Conservation (phyloP, 345 rosid genomes). For the Cardiospermum halicacabum region DNA sequence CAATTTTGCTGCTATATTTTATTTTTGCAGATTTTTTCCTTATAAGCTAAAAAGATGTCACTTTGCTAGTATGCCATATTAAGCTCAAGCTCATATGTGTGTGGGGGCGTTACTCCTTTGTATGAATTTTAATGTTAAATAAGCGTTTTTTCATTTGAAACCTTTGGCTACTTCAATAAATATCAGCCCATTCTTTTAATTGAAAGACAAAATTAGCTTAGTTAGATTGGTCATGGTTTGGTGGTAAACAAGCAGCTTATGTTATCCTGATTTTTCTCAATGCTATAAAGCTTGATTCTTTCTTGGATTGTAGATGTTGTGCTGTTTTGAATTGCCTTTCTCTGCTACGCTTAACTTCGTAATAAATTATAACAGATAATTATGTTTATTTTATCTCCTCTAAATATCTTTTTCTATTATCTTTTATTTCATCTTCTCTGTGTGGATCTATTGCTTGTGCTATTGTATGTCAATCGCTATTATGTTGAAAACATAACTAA, state of each 20-base stretch:
- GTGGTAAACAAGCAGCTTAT: background rate
- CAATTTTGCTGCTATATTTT: background rate
- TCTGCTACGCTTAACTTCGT: background rate
- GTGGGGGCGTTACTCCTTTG: background rate
- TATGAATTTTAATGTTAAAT: background rate
- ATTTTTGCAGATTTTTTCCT: background rate
- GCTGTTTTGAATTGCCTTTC: background rate
- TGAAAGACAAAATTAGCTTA: background rate
- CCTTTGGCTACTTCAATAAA: background rate
- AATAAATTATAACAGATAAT: background rate
- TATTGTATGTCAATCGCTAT: background rate
- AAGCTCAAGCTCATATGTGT: background rate
- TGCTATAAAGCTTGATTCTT: background rate
- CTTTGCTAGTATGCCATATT: background rate
- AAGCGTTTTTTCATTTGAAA: background rate
- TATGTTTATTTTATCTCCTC: background rate
- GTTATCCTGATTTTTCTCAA: background rate
- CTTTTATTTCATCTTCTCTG: background rate
- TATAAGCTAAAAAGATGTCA: background rate
- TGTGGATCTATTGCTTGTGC: background rate
- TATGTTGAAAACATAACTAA: too few relatives aligned
- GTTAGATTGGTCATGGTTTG: background rate
- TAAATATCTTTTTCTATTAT: background rate
- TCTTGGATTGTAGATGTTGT: background rate
- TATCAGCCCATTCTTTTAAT: background rate